phyloP scores from a whole-genome alignment of 2,329 filamentous ascomycete species.

The Talaromyces islandicus region DNA sequence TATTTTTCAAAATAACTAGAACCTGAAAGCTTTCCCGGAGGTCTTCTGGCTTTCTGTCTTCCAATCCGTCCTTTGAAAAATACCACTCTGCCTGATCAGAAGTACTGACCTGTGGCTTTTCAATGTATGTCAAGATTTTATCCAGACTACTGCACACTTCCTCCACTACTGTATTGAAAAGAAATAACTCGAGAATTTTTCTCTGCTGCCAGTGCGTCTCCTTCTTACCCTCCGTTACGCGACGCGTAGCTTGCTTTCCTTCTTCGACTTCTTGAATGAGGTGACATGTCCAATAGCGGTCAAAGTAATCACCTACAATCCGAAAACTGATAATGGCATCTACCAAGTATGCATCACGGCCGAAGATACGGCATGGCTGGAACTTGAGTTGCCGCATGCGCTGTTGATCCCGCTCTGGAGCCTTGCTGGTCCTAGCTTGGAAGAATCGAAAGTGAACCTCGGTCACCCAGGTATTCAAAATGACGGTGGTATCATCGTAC shows the following conservation, averaged over 20 bases:
- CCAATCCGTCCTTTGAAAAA: slow-evolving; percentile 9
- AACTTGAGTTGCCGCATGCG: background rate
- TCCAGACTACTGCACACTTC: slow-evolving; percentile 10
- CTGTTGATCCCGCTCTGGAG: background rate
- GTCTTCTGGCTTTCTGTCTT: slow-evolving; percentile 14
- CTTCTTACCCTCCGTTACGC: background rate
- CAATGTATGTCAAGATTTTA: slow-evolving; percentile 6
- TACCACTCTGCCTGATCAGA: slow-evolving; percentile 13
- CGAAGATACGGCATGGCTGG: slow-evolving; percentile 1
- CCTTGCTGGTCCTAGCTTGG: slow-evolving; percentile 6
- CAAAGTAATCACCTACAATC: slow-evolving; percentile 26
- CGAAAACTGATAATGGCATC: slow-evolving; percentile 20
- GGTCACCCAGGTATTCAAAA: slow-evolving; percentile 23
- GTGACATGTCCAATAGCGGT: slow-evolving; percentile 28
- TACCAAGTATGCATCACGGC: slow-evolving; percentile 9
- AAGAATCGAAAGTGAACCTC: slow-evolving; percentile 25
- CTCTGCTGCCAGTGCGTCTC: slow-evolving; percentile 19
- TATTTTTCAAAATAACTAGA: slow-evolving; percentile 12
- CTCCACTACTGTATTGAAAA: slow-evolving; percentile 18
- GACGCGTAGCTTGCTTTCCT: background rate
- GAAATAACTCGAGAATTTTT: slow-evolving; percentile 23
- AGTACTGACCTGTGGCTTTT: background rate
- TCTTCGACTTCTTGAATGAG: slow-evolving; percentile 15
- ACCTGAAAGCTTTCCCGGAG: slow-evolving; percentile 17
- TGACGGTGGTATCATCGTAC: slow-evolving; percentile 19